Base-by-base conservation (phyloP, 371 early-diverging fungal species). In the Lichtheimia ornata region DNA sequence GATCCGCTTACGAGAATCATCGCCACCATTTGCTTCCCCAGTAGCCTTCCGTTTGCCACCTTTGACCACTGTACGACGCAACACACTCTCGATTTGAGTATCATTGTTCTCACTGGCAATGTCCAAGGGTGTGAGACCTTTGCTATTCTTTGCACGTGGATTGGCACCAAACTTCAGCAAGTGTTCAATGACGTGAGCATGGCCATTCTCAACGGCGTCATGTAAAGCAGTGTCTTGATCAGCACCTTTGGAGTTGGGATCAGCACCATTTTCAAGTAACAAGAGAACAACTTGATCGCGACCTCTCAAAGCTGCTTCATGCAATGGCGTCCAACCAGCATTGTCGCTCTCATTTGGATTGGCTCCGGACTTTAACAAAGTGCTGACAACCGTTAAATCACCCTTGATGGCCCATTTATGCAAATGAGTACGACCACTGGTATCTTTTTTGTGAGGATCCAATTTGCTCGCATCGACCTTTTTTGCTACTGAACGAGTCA, bases 201-300 rank as follows among this genome's bases (percentile, higher is more conserved):
- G 88, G 1, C 83, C 83, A 44, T 91, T 88, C 20, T 88, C 88
- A 11, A 85, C 83, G 3, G 93, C 92, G 59, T 93, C 93, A 59
- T 93, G 93, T 14, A 94, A 67, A 4, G 94, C 89, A 9, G 94
- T 94, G 44, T 91, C 86, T 9, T 81, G 82, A 55, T 87, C 88
- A 35, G 79, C 84, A 2, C 91, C 93, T 51, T 84, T 79, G 4
- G 85, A 85, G 62, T 90, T 84, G 25, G 85, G 79, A 60, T 90
- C 83, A 2, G 93, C 92, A n/a, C 90, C 88, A 57, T 85, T 83
- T 5, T 81, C 77, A 4, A 95, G 77, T 53, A 95, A 65, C 1
- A 87, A 69, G 6, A 72, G 74, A 14, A 88, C 85, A 1, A 89
- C 84, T 12, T 80, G 76, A 11, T 66, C 72, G 41, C 83, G 88